Percentiles rank a stretch among this genome's conserved stretches.
These are phyloP conservation scores for Botryotinia narcissicola DNA, from an alignment of 2,329 filamentous ascomycete genomes.

Conservation along the genomic window DNA sequence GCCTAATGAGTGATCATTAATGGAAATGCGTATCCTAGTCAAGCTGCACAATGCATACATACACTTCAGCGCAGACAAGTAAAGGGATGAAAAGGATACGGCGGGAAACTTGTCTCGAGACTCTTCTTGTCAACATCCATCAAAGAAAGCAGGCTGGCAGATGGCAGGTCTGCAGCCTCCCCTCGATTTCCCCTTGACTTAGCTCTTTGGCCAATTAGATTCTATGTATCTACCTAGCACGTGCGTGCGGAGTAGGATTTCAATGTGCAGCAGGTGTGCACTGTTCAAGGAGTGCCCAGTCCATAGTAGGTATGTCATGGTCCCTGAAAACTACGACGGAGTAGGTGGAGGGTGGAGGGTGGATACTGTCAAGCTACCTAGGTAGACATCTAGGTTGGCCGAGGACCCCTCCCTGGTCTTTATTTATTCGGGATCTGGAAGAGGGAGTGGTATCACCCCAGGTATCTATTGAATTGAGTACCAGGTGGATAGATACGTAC, in stretches of 20 bases:
- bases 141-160: not conserved
- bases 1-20: not conserved
- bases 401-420: not conserved
- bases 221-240: not conserved
- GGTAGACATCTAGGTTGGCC: not conserved
- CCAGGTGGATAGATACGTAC: not conserved
- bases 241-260: not conserved
- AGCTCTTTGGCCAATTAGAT: not conserved
- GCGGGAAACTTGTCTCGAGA: not conserved
- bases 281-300: slow-evolving; percentile 1
- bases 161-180: not conserved
- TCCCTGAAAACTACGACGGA: not conserved
- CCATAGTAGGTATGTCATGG: not conserved
- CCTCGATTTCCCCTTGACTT: not conserved
- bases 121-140: not conserved
- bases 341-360: not conserved
- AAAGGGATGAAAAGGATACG: not conserved
- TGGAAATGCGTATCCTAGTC: not conserved
- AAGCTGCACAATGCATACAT: no score
- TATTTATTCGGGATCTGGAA: not conserved
- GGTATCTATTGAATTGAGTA: not conserved
- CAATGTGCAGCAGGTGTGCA: not conserved
- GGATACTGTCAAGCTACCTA: not conserved
- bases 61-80: not conserved
- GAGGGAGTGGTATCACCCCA: not conserved